phyloP scores from a whole-genome alignment of 192 early-diverging fungal species.

The Coemansia furcata region DNA sequence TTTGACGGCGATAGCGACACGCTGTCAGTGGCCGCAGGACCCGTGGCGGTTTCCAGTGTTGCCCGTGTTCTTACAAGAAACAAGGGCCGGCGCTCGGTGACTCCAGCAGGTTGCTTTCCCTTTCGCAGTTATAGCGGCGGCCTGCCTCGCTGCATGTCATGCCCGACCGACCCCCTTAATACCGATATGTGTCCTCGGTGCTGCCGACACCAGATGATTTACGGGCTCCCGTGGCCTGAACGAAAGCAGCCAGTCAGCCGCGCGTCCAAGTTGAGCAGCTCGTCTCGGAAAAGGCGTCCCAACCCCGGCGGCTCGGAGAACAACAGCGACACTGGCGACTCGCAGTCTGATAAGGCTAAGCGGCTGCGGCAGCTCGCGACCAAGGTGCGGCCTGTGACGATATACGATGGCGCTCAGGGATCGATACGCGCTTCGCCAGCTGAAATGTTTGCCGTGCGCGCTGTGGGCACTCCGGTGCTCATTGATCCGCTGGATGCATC shows the following conservation, averaged over 20 bases:
- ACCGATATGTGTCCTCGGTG: constrained; percentile 22
- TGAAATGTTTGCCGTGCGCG: constrained; percentile 31
- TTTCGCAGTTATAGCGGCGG: neutral
- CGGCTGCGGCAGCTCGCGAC: neutral
- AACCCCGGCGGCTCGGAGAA: neutral
- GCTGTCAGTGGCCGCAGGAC: neutral
- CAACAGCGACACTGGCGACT: neutral
- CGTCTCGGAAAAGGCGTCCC: neutral
- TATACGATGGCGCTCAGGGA: constrained; percentile 39
- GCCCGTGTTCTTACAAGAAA: constrained; percentile 37
- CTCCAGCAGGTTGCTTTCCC: constrained; percentile 28
- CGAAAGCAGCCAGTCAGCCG: constrained; percentile 18
- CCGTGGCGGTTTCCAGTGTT: neutral
- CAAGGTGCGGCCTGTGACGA: constrained; percentile 9
- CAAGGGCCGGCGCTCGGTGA: constrained; percentile 36
- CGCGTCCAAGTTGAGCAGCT: neutral
- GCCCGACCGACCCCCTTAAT: neutral
- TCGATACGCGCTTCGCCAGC: neutral
- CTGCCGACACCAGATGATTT: constrained; percentile 33
- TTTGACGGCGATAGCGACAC: constrained; percentile 20
- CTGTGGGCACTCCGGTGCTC: constrained; percentile 38
- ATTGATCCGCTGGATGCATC: constrained; percentile 38
- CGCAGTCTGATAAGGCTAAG: constrained; percentile 2
- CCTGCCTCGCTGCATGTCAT: constrained; percentile 7
- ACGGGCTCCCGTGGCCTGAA: constrained; percentile 36